A percentile compares a stretch with the other conserved stretches of the same genome.
phyloP scores from a whole-genome alignment of 2,329 filamentous ascomycete species.

The Thielaviopsis musarum region DNA sequence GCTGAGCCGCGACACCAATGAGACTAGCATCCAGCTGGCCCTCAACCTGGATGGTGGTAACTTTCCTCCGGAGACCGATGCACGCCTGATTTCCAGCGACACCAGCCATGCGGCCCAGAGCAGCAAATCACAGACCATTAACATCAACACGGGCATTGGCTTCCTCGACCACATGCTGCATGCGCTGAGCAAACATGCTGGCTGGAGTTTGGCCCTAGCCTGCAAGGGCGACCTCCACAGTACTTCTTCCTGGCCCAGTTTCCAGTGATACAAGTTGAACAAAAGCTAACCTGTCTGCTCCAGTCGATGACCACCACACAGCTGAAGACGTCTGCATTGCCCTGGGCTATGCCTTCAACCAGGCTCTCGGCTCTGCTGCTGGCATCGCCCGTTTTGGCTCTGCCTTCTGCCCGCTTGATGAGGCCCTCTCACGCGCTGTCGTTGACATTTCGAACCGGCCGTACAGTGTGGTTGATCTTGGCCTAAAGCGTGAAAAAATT shows the following conservation, averaged over 20 bases:
- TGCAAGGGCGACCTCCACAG: conserved; percentile 86
- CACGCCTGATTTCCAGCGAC: conserved; percentile 29
- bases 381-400: conserved; percentile 83
- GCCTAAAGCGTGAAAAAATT: conserved; percentile 79
- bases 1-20: conserved; percentile 83
- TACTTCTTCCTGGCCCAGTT: conserved; percentile 26
- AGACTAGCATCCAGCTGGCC: conserved; percentile 89
- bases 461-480: conserved; percentile 67
- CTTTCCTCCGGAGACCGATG: conserved; percentile 48
- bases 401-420: conserved; percentile 86
- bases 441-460: conserved; percentile 90
- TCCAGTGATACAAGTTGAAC: background rate
- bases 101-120: conserved; percentile 68
- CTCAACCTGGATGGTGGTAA: conserved; percentile 85
- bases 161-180: conserved; percentile 99
- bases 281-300: background rate
- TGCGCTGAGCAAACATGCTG: conserved; percentile 85
- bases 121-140: conserved; percentile 71
- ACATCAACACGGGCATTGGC: conserved; percentile 82
- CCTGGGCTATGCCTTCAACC: conserved; percentile 69
- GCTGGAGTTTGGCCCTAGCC: conserved; percentile 73
- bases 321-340: conserved; percentile 91
- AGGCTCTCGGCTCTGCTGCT: conserved; percentile 57
- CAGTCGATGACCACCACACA: conserved; percentile 97
- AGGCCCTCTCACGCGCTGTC: conserved; percentile 83